These are phyloP conservation scores for Phyllosticta citrichinensis DNA, from an alignment of 2,329 filamentous ascomycete genomes.

Conservation along the genomic window DNA sequence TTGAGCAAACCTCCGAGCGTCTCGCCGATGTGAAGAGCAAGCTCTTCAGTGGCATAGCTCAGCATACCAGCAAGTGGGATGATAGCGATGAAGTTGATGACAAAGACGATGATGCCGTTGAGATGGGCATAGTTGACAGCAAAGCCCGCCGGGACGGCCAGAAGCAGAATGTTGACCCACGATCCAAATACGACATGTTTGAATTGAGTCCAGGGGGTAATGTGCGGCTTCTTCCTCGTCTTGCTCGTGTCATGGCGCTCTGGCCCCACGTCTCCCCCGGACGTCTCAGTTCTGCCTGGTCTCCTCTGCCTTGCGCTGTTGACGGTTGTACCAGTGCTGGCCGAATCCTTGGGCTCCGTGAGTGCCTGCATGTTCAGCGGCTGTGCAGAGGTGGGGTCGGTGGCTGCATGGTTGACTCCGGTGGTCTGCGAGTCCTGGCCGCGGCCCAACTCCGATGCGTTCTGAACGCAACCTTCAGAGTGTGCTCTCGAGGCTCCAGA, in stretches of 20 bases:
- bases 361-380: not conserved
- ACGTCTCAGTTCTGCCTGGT: not conserved
- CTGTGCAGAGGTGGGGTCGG: not conserved
- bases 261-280: not conserved
- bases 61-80: constrained; percentile 81
- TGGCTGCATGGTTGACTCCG: not conserved
- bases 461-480: not conserved
- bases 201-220: constrained; percentile 42
- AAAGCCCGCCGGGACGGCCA: constrained; percentile 70
- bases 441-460: not conserved
- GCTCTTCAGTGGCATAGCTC: constrained; percentile 82
- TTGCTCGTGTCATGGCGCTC: not conserved
- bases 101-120: constrained; percentile 47
- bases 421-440: not conserved
- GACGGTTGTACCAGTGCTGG: not conserved
- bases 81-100: constrained; percentile 90
- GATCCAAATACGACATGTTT: constrained; percentile 68
- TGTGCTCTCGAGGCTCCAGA: constrained; percentile 2
- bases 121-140: constrained; percentile 56
- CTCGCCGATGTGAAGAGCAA: constrained; percentile 68
- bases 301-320: not conserved
- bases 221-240: constrained; percentile 12
- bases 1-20: constrained; percentile 83
- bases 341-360: not conserved
- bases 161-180: constrained; percentile 74